Conservation (phyloP, 345 rosid genomes). For the Aethionema arabicum region DNA sequence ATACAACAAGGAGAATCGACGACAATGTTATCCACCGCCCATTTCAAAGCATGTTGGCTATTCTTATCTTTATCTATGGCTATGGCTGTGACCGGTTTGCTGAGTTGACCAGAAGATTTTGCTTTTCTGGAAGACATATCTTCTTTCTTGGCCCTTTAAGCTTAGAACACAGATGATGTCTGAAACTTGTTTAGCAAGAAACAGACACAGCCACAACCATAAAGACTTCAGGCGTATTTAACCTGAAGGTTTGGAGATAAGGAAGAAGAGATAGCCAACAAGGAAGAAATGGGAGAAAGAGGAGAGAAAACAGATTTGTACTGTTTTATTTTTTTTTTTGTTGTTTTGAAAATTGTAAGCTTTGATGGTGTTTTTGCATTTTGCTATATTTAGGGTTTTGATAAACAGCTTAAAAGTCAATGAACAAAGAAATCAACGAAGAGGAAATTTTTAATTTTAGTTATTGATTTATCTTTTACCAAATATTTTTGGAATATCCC, state of each 20-base stretch:
- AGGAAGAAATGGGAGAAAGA: slow-evolving; percentile 5
- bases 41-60: slow-evolving; percentile 74
- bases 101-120: slow-evolving; percentile 31
- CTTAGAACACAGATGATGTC: background rate
- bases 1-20: slow-evolving; percentile 58
- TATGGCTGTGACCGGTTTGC: slow-evolving; percentile 46
- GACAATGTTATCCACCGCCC: slow-evolving; percentile 74
- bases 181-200: slow-evolving; percentile 22
- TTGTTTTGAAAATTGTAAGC: background rate
- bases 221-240: background rate
- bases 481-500: slow-evolving; percentile 23
- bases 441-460: slow-evolving; percentile 13
- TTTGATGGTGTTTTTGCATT: slow-evolving; percentile 21
- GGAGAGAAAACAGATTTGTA: slow-evolving; percentile 21
- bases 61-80: slow-evolving; percentile 79
- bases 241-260: background rate
- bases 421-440: slow-evolving; percentile 4
- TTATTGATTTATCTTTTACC: slow-evolving; percentile 7
- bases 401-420: slow-evolving; percentile 17
- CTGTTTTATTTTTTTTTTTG: slow-evolving; percentile 10
- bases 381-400: slow-evolving; percentile 23
- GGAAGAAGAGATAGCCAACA: slow-evolving; percentile 3
- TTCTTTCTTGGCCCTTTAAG: background rate
- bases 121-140: slow-evolving; percentile 32
- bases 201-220: background rate